Evolutionary conservation across 1,284 basidiomycete species (phyloP).

Genomic region (Ceratobasidium sp.): DNA sequence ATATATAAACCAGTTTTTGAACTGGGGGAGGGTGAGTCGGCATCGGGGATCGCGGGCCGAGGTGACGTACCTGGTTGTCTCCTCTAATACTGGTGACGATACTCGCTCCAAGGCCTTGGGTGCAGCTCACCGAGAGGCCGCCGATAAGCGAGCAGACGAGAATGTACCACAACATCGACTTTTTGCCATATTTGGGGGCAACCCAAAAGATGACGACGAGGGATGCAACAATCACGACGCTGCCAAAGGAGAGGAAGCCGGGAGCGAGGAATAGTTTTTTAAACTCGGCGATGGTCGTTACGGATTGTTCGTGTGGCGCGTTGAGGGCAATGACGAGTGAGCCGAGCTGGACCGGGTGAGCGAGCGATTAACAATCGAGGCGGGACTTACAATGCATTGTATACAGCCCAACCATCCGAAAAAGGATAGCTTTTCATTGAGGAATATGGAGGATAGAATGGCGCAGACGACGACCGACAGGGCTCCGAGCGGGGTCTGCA

Average conservation of each 20-base stretch:
- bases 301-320: slow-evolving; percentile 80
- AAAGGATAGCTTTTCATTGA: slow-evolving; percentile 66
- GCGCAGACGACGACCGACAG: slow-evolving; percentile 73
- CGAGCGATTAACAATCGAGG: slow-evolving; percentile 23
- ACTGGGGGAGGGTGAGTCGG: slow-evolving; percentile 44
- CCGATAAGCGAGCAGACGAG: slow-evolving; percentile 70
- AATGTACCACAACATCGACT: slow-evolving; percentile 67
- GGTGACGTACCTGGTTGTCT: slow-evolving; percentile 51
- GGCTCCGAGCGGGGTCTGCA: slow-evolving; percentile 66
- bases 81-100: slow-evolving; percentile 69
- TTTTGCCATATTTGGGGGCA: slow-evolving; percentile 64
- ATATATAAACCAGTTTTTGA: slow-evolving; percentile 68
- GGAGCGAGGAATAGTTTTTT: slow-evolving; percentile 65
- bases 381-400: slow-evolving; percentile 57
- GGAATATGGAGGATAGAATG: slow-evolving; percentile 72
- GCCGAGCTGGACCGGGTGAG: slow-evolving; percentile 49
- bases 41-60: neutral
- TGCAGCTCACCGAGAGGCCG: slow-evolving; percentile 70
- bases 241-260: slow-evolving; percentile 67
- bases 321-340: slow-evolving; percentile 62
- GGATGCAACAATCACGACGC: slow-evolving; percentile 50
- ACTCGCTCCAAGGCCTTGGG: slow-evolving; percentile 67
- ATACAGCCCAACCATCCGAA: slow-evolving; percentile 68
- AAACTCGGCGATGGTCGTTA: slow-evolving; percentile 77
- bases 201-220: slow-evolving; percentile 55